A percentile compares a stretch with the other conserved stretches of the same genome.
Conservation (phyloP, 2,329 filamentous ascomycete species). For the Pseudogymnoascus sp. region DNA sequence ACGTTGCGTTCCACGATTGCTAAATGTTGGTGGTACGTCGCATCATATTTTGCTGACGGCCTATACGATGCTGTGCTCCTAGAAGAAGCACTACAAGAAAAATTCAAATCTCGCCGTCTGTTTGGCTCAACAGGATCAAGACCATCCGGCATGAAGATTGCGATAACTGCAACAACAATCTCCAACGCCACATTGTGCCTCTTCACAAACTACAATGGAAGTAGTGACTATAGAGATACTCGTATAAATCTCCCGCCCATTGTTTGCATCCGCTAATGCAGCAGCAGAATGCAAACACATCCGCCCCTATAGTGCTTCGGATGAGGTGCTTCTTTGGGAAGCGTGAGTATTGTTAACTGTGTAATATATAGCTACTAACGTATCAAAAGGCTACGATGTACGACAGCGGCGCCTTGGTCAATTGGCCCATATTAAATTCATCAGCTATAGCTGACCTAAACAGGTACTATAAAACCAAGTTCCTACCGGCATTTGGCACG, state of each 20-base stretch:
- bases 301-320: conserved; percentile 13
- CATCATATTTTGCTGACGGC: conserved; percentile 16
- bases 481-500: conserved; percentile 17
- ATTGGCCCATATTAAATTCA: neutral
- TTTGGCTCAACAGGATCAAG: conserved; percentile 15
- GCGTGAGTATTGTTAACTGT: conserved; percentile 17
- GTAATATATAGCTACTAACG: conserved; percentile 13
- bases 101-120: conserved; percentile 15
- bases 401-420: conserved; percentile 20
- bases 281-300: conserved; percentile 20
- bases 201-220: conserved; percentile 23
- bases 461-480: conserved; percentile 20
- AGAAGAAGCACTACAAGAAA: conserved; percentile 18
- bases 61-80: conserved; percentile 18
- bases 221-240: conserved; percentile 10
- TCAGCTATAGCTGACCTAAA: conserved; percentile 8
- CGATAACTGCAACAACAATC: conserved; percentile 21
- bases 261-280: neutral
- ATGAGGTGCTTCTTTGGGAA: conserved; percentile 21
- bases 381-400: conserved; percentile 16
- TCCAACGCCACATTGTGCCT: conserved; percentile 19
- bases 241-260: conserved; percentile 13
- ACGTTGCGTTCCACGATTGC: conserved; percentile 12
- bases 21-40: conserved; percentile 15
- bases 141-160: conserved; percentile 19